A percentile compares a stretch with the other conserved stretches of the same genome.
Conservation (phyloP, 2,329 filamentous ascomycete genomes). For the Pseudodiploospora longispora region DNA sequence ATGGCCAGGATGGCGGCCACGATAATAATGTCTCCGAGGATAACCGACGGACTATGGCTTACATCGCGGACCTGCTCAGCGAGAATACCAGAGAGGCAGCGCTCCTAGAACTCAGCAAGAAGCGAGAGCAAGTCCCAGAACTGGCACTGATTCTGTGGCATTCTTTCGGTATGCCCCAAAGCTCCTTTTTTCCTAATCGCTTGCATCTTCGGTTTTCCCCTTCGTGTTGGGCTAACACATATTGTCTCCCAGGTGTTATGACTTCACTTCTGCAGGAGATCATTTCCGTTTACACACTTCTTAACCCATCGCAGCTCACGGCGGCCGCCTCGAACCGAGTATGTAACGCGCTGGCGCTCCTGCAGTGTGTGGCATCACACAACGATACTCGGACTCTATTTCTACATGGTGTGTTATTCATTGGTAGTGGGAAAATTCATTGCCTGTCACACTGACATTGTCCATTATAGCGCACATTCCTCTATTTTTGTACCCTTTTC, state of each 20-base stretch:
- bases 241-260: slow-evolving; percentile 68
- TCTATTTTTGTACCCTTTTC: slow-evolving; percentile 93
- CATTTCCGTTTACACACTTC: slow-evolving; percentile 93
- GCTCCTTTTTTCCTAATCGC: neutral
- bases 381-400: slow-evolving; percentile 93
- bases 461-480: slow-evolving; percentile 74
- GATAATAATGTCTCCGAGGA: slow-evolving; percentile 76
- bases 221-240: neutral
- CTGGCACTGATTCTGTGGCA: slow-evolving; percentile 96
- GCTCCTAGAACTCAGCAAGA: slow-evolving; percentile 93
- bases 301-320: slow-evolving; percentile 94
- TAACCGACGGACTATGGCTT: slow-evolving; percentile 84
- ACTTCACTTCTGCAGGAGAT: slow-evolving; percentile 95
- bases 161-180: slow-evolving; percentile 68
- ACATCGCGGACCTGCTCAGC: slow-evolving; percentile 86
- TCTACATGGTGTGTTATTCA: slow-evolving; percentile 64
- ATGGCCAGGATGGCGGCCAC: slow-evolving; percentile 47
- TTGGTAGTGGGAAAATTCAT: neutral
- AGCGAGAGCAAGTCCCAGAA: slow-evolving; percentile 95
- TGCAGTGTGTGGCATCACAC: slow-evolving; percentile 96
- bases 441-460: slow-evolving; percentile 7
- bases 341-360: slow-evolving; percentile 89
- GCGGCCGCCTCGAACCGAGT: slow-evolving; percentile 96
- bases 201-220: slow-evolving; percentile 1
- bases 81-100: slow-evolving; percentile 82